Percentiles rank a stretch among this genome's conserved stretches.
Conservation (phyloP, 768 basidiomycete species). For the Flagelloscypha sp. region DNA sequence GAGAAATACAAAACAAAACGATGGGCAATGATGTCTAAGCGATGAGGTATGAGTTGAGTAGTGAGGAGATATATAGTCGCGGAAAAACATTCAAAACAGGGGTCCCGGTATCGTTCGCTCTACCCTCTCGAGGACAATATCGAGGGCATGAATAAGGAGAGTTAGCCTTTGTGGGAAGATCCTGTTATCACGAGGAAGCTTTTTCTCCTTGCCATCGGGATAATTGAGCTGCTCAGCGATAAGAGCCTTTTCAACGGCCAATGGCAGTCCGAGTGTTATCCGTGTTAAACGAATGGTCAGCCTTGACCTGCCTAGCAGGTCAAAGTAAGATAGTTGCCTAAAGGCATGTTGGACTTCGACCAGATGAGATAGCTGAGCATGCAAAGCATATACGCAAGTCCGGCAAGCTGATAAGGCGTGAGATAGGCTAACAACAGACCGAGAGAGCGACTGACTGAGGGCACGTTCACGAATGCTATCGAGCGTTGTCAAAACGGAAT, state of each 20-base stretch:
- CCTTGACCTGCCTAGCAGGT: slow-evolving; percentile 66
- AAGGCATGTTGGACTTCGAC: slow-evolving; percentile 76
- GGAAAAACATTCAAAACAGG: not conserved
- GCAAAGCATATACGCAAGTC: slow-evolving; percentile 66
- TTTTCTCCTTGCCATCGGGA: slow-evolving; percentile 14
- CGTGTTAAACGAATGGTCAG: slow-evolving; percentile 72
- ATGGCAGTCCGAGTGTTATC: slow-evolving; percentile 66
- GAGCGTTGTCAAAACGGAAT: slow-evolving; percentile 63
- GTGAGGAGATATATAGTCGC: not conserved
- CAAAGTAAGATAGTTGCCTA: slow-evolving; percentile 67
- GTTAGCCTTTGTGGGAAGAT: slow-evolving; percentile 54
- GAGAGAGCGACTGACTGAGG: slow-evolving; percentile 42
- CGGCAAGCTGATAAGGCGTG: slow-evolving; percentile 49
- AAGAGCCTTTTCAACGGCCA: slow-evolving; percentile 66
- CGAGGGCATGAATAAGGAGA: slow-evolving; percentile 52
- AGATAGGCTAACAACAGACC: slow-evolving; percentile 6
- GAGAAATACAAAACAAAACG: too few species aligned
- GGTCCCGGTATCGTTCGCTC: slow-evolving; percentile 36
- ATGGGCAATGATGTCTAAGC: not conserved
- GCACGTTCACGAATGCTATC: slow-evolving; percentile 66
- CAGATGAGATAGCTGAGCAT: slow-evolving; percentile 65
- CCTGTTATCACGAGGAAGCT: slow-evolving; percentile 14
- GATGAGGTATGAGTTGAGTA: not conserved
- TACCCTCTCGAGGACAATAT: slow-evolving; percentile 58
- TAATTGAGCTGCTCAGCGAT: slow-evolving; percentile 36